Percentiles rank a stretch among this genome's conserved stretches.
Conservation (phyloP, 805 yeast genomes). For the Ogataea minuta region DNA sequence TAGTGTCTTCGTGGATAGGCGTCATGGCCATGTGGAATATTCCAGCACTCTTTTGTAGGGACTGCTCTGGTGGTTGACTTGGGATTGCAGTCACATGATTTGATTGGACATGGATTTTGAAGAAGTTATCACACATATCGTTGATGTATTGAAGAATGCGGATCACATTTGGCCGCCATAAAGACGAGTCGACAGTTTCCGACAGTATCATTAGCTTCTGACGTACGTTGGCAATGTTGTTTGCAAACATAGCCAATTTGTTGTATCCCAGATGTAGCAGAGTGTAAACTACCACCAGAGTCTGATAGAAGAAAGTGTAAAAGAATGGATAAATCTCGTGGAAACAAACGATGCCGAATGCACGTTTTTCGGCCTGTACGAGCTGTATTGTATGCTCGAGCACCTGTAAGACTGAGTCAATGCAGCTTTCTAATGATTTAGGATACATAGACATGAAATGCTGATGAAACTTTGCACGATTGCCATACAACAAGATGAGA, state of each 20-base stretch:
- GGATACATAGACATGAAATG: slow-evolving; percentile 43
- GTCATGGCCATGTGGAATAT: slow-evolving; percentile 15
- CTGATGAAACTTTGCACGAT: slow-evolving; percentile 50
- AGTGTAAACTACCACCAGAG: slow-evolving; percentile 49
- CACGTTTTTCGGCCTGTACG: slow-evolving; percentile 33
- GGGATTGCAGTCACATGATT: neutral
- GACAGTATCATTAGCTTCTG: slow-evolving; percentile 31
- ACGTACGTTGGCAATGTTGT: slow-evolving; percentile 27
- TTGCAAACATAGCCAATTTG: slow-evolving; percentile 27
- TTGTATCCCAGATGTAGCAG: slow-evolving; percentile 43
- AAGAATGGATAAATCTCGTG: slow-evolving; percentile 44
- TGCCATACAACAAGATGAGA: slow-evolving; percentile 46
- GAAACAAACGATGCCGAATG: slow-evolving; percentile 33
- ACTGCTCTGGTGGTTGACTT: neutral
- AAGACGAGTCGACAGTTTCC: slow-evolving; percentile 26
- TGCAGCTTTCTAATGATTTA: slow-evolving; percentile 37
- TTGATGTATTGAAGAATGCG: slow-evolving; percentile 33
- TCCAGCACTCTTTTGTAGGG: neutral
- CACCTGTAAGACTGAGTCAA: slow-evolving; percentile 39
- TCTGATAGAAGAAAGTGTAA: slow-evolving; percentile 49
- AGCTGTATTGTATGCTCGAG: slow-evolving; percentile 37
- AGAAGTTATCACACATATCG: slow-evolving; percentile 33
- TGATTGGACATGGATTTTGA: slow-evolving; percentile 21
- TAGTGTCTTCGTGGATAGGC: slow-evolving; percentile 10
- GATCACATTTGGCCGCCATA: slow-evolving; percentile 33